Conservation (phyloP, 2,329 filamentous ascomycete genomes). For the Ceratocystis cubensis region DNA sequence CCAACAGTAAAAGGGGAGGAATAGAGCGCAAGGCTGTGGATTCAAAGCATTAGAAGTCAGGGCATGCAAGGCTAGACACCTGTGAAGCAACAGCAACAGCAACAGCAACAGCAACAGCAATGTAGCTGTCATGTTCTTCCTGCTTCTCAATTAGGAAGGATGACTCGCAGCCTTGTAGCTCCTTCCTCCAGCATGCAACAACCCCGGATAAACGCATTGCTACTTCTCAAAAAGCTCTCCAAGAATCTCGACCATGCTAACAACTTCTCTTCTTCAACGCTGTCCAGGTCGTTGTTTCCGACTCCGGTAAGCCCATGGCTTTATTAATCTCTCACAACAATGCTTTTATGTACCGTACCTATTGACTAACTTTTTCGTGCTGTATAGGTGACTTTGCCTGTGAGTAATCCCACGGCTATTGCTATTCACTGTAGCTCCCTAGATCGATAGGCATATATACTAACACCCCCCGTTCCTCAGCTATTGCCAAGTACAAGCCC, state of each 20-base stretch:
- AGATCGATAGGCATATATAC: neutral
- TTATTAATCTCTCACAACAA: neutral
- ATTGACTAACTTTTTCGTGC: conserved; percentile 25
- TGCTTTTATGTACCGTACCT: conserved; percentile 15
- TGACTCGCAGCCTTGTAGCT: conserved; percentile 9
- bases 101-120: neutral
- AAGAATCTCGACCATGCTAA: neutral
- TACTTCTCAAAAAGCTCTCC: no score
- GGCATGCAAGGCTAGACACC: no score
- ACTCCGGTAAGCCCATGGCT: conserved; percentile 60
- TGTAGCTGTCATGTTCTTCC: neutral
- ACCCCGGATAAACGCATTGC: neutral
- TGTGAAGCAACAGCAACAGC: no score
- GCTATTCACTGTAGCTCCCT: conserved; percentile 11
- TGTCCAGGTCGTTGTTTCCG: conserved; percentile 80
- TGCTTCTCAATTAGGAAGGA: conserved; percentile 5
- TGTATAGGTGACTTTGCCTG: conserved; percentile 60
- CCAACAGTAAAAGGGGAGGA: neutral
- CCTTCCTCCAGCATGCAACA: conserved; percentile 4
- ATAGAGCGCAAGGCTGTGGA: no score
- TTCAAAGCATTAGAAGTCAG: no score
- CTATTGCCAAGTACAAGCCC: conserved; percentile 99
- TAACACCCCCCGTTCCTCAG: conserved; percentile 36
- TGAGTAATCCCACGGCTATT: conserved; percentile 36
- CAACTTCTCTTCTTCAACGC: conserved; percentile 9